Conservation (phyloP, 2,329 filamentous ascomycete species). For the Orbilia brochopaga region DNA sequence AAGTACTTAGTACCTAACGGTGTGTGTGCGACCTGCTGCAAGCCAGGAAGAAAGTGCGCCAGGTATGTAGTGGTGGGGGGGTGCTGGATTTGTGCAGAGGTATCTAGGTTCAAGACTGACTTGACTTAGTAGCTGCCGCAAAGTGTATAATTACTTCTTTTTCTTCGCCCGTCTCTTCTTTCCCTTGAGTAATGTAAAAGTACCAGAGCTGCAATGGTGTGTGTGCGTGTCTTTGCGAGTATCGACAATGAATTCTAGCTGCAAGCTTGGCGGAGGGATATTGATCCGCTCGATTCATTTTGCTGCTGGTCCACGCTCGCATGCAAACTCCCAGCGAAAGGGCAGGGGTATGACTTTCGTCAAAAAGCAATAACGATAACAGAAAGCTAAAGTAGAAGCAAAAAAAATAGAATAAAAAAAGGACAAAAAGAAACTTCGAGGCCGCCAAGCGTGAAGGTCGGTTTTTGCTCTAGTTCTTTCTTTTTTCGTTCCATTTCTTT, state of each 20-base stretch:
- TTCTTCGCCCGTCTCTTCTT: not conserved
- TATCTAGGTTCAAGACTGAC: not conserved
- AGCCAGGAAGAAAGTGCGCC: not conserved
- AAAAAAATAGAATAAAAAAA: not conserved
- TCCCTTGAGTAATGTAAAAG: too few relatives aligned
- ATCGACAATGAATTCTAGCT: not conserved
- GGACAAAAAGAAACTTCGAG: not conserved
- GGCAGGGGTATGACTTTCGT: not conserved
- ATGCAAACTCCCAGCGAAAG: not conserved
- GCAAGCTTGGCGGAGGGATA: slow-evolving; percentile 21
- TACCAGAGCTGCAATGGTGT: not conserved
- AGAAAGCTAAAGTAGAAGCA: not conserved
- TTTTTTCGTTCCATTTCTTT: slow-evolving; percentile 4
- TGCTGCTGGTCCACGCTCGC: slow-evolving; percentile 17
- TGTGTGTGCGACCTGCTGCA: not conserved
- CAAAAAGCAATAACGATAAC: not conserved
- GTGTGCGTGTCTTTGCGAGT: not conserved
- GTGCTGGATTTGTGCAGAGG: not conserved
- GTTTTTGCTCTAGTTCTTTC: slow-evolving; percentile 20
- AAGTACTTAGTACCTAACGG: slow-evolving; percentile 26
- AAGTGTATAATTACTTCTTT: slow-evolving; percentile 8
- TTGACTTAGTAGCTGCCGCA: slow-evolving; percentile 32
- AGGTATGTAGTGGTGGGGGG: not conserved
- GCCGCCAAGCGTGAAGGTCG: not conserved
- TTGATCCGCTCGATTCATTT: slow-evolving; percentile 11